Percentiles rank a stretch among this genome's conserved stretches.
Evolutionary conservation across 2,329 filamentous ascomycete genomes (phyloP).

Genomic region (Sclerotinia minor): DNA sequence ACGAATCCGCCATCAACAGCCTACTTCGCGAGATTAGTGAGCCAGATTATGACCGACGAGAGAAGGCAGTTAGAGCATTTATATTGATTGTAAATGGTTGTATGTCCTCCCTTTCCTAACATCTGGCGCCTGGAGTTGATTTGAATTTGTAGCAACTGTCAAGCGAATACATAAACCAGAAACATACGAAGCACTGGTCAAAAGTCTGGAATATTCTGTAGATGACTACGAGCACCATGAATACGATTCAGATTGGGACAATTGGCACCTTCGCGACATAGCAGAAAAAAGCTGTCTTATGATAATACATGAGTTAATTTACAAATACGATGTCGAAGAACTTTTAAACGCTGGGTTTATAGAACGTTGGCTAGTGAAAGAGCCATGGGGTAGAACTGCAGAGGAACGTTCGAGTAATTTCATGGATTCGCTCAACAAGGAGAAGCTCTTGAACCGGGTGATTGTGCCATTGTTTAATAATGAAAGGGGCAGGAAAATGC

Average conservation of each 20-base stretch:
- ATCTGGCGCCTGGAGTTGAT: conserved; percentile 23
- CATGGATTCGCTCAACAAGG: conserved; percentile 37
- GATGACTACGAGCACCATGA: conserved; percentile 51
- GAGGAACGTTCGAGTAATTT: conserved; percentile 58
- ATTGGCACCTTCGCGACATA: conserved; percentile 62
- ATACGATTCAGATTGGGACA: conserved; percentile 60
- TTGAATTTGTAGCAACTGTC: conserved; percentile 28
- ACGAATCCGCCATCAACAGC: conserved; percentile 51
- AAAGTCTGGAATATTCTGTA: conserved; percentile 58
- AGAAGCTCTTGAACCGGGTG: conserved; percentile 47
- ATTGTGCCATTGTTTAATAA: conserved; percentile 45
- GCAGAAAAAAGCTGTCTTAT: conserved; percentile 61
- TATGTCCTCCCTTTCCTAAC: conserved; percentile 34
- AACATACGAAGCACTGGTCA: conserved; percentile 53
- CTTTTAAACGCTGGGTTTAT: conserved; percentile 66
- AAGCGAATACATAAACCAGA: conserved; percentile 37
- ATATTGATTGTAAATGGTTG: conserved; percentile 55
- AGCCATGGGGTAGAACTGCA: conserved; percentile 64
- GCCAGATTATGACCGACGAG: conserved; percentile 59
- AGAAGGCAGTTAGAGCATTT: conserved; percentile 57
- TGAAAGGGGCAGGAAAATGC: conserved; percentile 32
- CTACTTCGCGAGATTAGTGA: conserved; percentile 60
- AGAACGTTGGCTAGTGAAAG: conserved; percentile 71
- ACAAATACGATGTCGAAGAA: conserved; percentile 58
- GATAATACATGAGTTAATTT: conserved; percentile 47